Evolutionary conservation across 495 filamentous ascomycete genomes (phyloP).

Genomic region (Elasticomyces elasticus): DNA sequence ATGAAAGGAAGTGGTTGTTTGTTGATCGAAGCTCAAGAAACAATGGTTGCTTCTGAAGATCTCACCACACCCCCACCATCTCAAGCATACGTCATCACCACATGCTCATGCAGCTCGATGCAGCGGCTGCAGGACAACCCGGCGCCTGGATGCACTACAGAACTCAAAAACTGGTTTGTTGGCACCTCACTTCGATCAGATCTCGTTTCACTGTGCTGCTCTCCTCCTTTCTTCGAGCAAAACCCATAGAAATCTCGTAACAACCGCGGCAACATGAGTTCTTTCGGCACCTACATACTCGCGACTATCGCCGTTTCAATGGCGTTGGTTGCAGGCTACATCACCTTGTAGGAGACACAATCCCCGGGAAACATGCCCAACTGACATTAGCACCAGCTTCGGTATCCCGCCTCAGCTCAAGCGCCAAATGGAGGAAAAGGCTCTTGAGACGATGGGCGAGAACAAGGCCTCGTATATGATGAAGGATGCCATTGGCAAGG

Average conservation of each 20-base stretch:
- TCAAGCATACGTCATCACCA: too few relatives aligned
- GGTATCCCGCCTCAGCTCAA: constrained; percentile 34
- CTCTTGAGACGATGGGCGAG: constrained; percentile 45
- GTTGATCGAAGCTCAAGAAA: too few relatives aligned
- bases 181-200: too few relatives aligned
- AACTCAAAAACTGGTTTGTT: too few relatives aligned
- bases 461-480: constrained; percentile 37
- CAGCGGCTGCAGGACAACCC: too few relatives aligned
- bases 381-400: constrained; percentile 20
- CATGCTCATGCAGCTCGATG: too few relatives aligned
- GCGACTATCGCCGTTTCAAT: constrained; percentile 15
- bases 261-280: constrained; percentile 12
- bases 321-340: constrained; percentile 10
- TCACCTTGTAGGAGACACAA: constrained; percentile 10
- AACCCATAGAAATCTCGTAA: too few relatives aligned
- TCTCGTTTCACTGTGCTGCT: background rate
- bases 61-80: too few relatives aligned
- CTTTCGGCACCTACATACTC: constrained; percentile 13
- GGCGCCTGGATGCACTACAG: too few relatives aligned
- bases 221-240: too few relatives aligned
- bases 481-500: constrained; percentile 32
- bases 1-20: too few relatives aligned
- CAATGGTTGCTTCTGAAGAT: too few relatives aligned
- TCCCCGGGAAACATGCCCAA: background rate
- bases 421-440: constrained; percentile 36